A percentile compares a stretch with the other conserved stretches of the same genome.
Evolutionary conservation across 352 stramenopile genomes (phyloP).

Genomic region (Globisporangium polare): DNA sequence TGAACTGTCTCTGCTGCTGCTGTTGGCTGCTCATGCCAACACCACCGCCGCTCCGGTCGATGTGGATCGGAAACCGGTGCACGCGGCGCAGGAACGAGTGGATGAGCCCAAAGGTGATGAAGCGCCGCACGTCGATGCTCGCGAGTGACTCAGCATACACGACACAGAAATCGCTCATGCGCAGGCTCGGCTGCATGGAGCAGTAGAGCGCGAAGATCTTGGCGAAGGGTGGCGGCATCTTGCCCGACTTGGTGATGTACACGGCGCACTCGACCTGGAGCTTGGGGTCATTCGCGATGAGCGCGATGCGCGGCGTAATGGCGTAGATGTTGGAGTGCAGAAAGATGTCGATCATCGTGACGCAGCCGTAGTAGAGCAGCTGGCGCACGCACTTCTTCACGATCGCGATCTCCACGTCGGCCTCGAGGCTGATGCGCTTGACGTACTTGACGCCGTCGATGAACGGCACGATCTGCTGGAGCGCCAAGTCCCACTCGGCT

Average conservation of each 20-base stretch:
- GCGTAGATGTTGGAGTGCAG: constrained; percentile 89
- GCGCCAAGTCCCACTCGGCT: constrained; percentile 85
- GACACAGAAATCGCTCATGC: constrained; percentile 82
- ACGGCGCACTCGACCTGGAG: constrained; percentile 71
- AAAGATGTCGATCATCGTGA: constrained; percentile 90
- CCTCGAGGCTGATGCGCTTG: constrained; percentile 86
- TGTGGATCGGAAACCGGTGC: constrained; percentile 79
- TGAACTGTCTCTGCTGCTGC: constrained; percentile 17
- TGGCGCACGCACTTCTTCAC: constrained; percentile 87
- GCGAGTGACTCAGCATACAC: constrained; percentile 67
- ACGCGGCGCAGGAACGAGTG: constrained; percentile 82
- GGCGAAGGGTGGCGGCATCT: constrained; percentile 49
- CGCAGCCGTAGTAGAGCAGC: constrained; percentile 87
- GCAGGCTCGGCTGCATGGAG: constrained; percentile 76
- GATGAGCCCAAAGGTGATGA: constrained; percentile 88
- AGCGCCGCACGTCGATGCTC: constrained; percentile 72
- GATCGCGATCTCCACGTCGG: constrained; percentile 84
- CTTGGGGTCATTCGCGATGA: constrained; percentile 51
- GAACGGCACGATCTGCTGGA: constrained; percentile 89
- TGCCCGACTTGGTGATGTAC: constrained; percentile 76
- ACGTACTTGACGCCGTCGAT: constrained; percentile 90
- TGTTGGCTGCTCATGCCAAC: constrained; percentile 11
- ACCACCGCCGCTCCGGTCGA: constrained; percentile 27
- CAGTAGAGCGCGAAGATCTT: constrained; percentile 88
- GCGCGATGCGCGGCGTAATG: constrained; percentile 56